Base-by-base conservation (phyloP, 768 basidiomycete genomes). In the Calocybe gangraenosa region DNA sequence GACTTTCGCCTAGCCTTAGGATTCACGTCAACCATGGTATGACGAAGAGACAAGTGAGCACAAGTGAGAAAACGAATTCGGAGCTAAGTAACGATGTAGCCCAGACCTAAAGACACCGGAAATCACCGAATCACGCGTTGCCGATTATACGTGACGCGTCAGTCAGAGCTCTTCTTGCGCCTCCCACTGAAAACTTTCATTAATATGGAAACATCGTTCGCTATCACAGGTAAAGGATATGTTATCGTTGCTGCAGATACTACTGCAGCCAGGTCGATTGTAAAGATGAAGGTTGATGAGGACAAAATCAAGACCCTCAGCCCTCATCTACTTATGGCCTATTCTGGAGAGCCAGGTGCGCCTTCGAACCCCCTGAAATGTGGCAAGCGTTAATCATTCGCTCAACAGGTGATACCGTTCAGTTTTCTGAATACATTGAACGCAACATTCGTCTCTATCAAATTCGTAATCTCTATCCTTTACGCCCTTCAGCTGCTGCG, bases 271-370 rank as follows among this genome's bases (percentile, higher is more conserved):
- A 78, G 91, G 55, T 96, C 92, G 23, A 91, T 99, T 66, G 84
- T 98, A 62, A 95, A 93, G 70, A 96, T 98, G 92, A 96, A 98
- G 73, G 63, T 76, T 30, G 92, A 96, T 67, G 89, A 91, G 69
- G 94, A 98, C 75, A 97, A 98, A 73, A 91, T 95, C 74, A 92
- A 93, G 66, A 75, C 78, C 18, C 76, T 99, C 34, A 84, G 90
- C 50, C 84, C 92, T 19, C 91, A 96, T 65, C 71, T 98, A 25
- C 77, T 94, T 60, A 95, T 99, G 92, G 84, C 92, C 0, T 92
- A 85, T 65, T 90, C 90, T 52, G 94, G 94, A 52, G 93, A 96
- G 65, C 89, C 93, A 67, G 92, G 92, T 82, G 47, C 44, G 74
- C n/a, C 13, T 35, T n/a, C 34, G 7, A 35, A n/a, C 34, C n/a